Base-by-base conservation (phyloP, 371 early-diverging fungal genomes). In the Mucor sp. region DNA sequence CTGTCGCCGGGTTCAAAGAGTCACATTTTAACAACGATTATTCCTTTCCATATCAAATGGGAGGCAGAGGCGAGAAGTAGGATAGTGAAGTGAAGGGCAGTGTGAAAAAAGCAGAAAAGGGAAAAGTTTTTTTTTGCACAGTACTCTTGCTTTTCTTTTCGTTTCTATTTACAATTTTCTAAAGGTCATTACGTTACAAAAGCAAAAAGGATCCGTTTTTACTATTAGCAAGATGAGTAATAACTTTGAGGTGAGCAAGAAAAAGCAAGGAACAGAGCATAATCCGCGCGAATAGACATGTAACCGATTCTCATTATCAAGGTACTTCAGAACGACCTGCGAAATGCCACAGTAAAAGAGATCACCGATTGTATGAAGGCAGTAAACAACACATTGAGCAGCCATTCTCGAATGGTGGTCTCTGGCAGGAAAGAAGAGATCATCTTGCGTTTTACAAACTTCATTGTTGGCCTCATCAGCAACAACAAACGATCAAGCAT, bases 261-360 rank as follows among this genome's bases (percentile, higher is more conserved):
- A 28, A 53, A 25, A 21, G 8, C 17, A 25, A 50, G 11, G 50
- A 50, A 50, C 21, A 47, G 19, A 47, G 47, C 50, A 50, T 25
- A 50, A 50, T 50, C 23, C 12, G 50, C 50, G 50, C 50, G 50
- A 50, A 23, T 50, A 25, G 53, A 99, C 93, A 4, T 98, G 30
- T 56, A 28, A 23, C 28, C 7, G 2, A 56, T 32, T 8, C 30
- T 97, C 21, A 21, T 7, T 43, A 23, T 11, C 11, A 50, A 47
- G 62, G 19, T 23, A 27, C 55, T 68, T 15, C 43, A 60, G 43
- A 43, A 39, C 19, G 67, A 67, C 60, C 68, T 72, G 6, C 25
- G 41, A 61, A 60, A 33, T 14, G 62, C 62, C 0, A 72, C 68
- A 0, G 39, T 67, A 2, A 72, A 58, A 43, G 72, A 72, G 19